Conservation (phyloP, 1,284 basidiomycete species). For the Paramarasmius palmivorus region DNA sequence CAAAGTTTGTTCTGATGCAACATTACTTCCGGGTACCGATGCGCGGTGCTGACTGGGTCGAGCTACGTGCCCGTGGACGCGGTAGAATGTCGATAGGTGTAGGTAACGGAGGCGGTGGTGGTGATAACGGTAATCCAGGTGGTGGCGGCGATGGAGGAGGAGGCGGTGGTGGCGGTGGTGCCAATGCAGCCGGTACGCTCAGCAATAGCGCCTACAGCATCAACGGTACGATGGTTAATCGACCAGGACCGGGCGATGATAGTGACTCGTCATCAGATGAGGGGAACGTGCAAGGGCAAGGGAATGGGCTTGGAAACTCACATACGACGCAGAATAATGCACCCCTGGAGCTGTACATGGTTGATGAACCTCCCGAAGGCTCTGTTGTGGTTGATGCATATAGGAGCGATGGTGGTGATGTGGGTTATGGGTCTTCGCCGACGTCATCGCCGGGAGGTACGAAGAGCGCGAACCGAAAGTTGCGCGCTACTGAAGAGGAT, state of each 20-base stretch:
- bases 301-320: not conserved
- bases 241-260: not conserved
- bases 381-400: slow-evolving; percentile 8
- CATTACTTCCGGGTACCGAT: slow-evolving; percentile 74
- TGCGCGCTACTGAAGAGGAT: slow-evolving; percentile 29
- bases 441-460: slow-evolving; percentile 2
- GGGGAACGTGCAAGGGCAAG: not conserved
- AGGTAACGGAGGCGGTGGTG: slow-evolving; percentile 26
- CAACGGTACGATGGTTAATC: not conserved
- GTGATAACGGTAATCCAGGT: not conserved
- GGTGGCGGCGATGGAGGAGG: not conserved
- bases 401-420: not conserved
- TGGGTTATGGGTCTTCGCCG: not conserved
- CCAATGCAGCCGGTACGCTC: not conserved
- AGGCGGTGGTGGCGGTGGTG: not conserved
- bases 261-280: not conserved
- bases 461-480: slow-evolving; percentile 1
- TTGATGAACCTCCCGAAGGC: slow-evolving; percentile 12
- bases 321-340: not conserved
- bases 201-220: not conserved
- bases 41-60: slow-evolving; percentile 15
- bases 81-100: no score
- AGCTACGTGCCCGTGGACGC: slow-evolving; percentile 6
- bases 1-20: slow-evolving; percentile 67
- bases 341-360: slow-evolving; percentile 8